Base-by-base conservation (phyloP, 768 basidiomycete species). In the Lactarius akahatsu region DNA sequence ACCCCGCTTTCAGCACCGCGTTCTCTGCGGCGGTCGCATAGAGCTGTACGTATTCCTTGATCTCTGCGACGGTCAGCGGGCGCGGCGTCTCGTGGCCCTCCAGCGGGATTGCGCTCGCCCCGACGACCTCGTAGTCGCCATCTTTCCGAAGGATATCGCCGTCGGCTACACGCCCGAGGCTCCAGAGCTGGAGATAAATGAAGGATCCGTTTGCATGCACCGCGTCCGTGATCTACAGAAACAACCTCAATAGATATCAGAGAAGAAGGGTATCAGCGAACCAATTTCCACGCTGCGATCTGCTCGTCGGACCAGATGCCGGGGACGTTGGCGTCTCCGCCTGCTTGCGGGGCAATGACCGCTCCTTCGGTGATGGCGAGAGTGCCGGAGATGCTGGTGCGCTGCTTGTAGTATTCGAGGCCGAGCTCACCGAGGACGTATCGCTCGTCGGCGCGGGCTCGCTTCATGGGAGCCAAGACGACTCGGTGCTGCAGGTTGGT, bases 291-390 rank as follows among this genome's bases (percentile, higher is more conserved):
- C 0, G 75, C 82, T 0, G 65, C 70, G 38, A 86, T 77, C 68
- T 87, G 86, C 26, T 80, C 82, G 4, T 76, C 72, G 13, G 70
- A 79, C 76, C 78, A 85, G 34, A 86, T 80, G 0, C 86, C 0
- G 85, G 84, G 84, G 1, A 78, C 76, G 64, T 77, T 34, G 34
- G 34, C 1, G 34, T 4, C 0, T 34, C 3, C 85, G 83, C 7
- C 83, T 83, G 85, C 84, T 7, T 80, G 70, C 1, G 73, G 72
- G 0, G 82, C 79, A 59, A 90, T 82, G 60, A 81, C 76, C 1
- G 86, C 85, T 0, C 80, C 86, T 73, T 89, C 86, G 3, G 84
- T 76, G 66, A 91, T 80, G 47, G 85, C 74, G 18, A 89, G 74
- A 0, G 83, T 86, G 0, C 87, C 86, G 0, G 82, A 79, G 0